Evolutionary conservation across 106 monocot species (phyloP), one percentile per base, ranked within the genome.

Genomic region (Phalaenopsis equestris): DNA sequence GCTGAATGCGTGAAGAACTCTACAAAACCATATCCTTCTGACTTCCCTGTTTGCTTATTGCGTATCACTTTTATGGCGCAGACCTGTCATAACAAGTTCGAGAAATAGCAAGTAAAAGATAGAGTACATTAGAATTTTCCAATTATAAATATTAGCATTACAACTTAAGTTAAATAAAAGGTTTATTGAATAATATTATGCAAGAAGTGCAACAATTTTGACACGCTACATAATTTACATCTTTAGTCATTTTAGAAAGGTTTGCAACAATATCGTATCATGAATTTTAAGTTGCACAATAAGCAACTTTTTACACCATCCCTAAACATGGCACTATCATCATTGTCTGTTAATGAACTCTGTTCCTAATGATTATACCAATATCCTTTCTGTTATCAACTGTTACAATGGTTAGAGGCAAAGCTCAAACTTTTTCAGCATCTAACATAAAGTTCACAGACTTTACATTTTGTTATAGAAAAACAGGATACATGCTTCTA

Each of bases 11-110:
- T 85, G 12, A 81, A 79, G 67, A 92, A 92, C 72, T 92, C 90
- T 46, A 93, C 82, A 83, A 93, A 93, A 75, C 93, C 93, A 80
- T 93, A 93, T 70, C 93, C 93, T 58, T 93, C 90, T 39, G 90
- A 90, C 73, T 90, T 86, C 30, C 86, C 86, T 43, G 88, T 90
- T 41, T 88, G 86, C 81, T 93, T 93, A 81, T 90, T 93, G 75
- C 88, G 86, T 73, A 90, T 93, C 55, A 93, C 88, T 80, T 93
- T 93, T 8, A 86, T 83, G 18, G 87, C 82, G 4, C 86, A 65
- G 39, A 91, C 89, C 91, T 91, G 79, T 0, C 81, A 41, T 7
- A 46, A 47, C 47, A 23, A 43, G 5, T n/a, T 46, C 46, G 72
- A 72, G 38, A 41, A 23, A 65, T 65, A 65, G 14, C 64, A 6